These are phyloP conservation scores for Xerocomus potaroensis DNA, from an alignment of 768 basidiomycete genomes.

Conservation along the genomic window DNA sequence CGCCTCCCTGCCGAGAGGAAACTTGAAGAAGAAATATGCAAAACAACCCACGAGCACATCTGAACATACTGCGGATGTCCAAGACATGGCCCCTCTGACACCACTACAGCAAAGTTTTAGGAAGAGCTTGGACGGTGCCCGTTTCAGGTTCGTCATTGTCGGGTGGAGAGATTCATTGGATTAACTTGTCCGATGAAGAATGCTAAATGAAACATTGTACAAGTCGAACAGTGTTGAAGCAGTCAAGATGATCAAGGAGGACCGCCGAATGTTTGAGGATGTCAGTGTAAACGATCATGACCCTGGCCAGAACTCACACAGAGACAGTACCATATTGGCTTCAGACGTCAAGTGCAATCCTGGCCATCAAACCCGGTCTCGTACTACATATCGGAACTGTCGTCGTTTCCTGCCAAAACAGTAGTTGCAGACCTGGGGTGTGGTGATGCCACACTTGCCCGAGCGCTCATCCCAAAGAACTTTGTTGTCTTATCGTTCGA, in stretches of 20 bases:
- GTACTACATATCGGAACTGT: slow-evolving; percentile 65
- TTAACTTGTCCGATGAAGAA: slow-evolving; percentile 39
- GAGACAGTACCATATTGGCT: slow-evolving; percentile 87
- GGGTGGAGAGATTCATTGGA: background rate
- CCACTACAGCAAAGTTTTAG: slow-evolving; percentile 74
- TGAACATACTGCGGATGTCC: slow-evolving; percentile 10
- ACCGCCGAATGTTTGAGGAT: slow-evolving; percentile 79
- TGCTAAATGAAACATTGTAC: slow-evolving; percentile 92
- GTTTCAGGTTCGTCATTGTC: slow-evolving; percentile 57
- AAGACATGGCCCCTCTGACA: slow-evolving; percentile 44
- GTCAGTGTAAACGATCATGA: slow-evolving; percentile 38
- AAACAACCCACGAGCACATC: slow-evolving; percentile 20
- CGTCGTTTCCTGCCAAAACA: slow-evolving; percentile 57
- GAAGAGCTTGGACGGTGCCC: slow-evolving; percentile 78
- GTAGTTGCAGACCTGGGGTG: slow-evolving; percentile 93
- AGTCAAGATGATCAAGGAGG: slow-evolving; percentile 75
- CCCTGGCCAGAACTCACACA: slow-evolving; percentile 10
- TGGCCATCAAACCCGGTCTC: slow-evolving; percentile 97
- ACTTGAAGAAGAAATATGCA: slow-evolving; percentile 19
- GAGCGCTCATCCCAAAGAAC: slow-evolving; percentile 63
- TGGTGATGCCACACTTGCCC: slow-evolving; percentile 88
- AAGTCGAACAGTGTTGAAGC: slow-evolving; percentile 77
- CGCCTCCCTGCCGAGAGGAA: too few relatives aligned
- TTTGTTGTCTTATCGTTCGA: slow-evolving; percentile 75
- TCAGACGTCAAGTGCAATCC: slow-evolving; percentile 83